phyloP scores from a whole-genome alignment of 192 early-diverging fungal genomes.

The Phycomyces blakesleeanus region DNA sequence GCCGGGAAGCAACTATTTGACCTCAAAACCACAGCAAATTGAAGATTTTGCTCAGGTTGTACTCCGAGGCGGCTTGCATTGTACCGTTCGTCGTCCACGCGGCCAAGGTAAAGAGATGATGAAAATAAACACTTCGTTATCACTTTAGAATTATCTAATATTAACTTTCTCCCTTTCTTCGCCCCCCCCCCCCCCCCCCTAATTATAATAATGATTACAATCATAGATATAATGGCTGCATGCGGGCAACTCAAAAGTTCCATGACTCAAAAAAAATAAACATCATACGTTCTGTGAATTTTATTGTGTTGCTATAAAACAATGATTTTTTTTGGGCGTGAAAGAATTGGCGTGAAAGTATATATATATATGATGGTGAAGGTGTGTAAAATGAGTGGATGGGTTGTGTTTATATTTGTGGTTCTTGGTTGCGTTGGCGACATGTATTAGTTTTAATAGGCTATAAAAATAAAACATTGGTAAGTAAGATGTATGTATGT shows the following conservation, averaged over 20 bases:
- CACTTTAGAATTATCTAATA: no score
- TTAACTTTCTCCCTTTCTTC: no score
- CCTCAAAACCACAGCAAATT: constrained; percentile 52
- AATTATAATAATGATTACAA: no score
- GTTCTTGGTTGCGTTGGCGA: no score
- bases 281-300: background rate
- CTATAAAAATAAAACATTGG: no score
- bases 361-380: no score
- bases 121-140: no score
- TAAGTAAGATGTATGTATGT: background rate
- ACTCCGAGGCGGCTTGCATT: constrained; percentile 45
- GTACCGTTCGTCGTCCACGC: constrained; percentile 58
- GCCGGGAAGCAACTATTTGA: constrained; percentile 69
- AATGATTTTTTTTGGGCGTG: background rate
- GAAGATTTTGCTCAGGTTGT: constrained; percentile 53
- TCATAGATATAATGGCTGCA: constrained; percentile 75
- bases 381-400: background rate
- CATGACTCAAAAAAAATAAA: background rate
- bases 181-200: no score
- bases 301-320: background rate
- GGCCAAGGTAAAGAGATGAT: constrained; percentile 47
- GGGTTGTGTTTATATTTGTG: no score
- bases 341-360: background rate
- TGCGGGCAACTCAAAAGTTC: constrained; percentile 62
- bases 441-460: background rate